Evolutionary conservation across 768 basidiomycete genomes (phyloP).

Genomic region (Russula ochroleuca): DNA sequence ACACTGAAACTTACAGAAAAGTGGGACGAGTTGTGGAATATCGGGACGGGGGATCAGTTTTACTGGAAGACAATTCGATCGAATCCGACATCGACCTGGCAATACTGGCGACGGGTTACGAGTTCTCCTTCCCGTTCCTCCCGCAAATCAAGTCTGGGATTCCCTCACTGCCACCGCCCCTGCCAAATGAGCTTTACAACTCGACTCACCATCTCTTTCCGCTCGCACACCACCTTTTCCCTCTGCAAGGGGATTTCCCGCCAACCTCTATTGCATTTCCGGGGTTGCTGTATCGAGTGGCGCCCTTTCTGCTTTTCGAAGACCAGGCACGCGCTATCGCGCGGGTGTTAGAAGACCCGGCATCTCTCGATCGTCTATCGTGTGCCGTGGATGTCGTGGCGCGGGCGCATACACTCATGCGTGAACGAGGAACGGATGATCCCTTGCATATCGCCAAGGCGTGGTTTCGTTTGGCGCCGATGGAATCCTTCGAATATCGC

Average conservation of each 20-base stretch:
- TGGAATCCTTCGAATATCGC: constrained; percentile 66
- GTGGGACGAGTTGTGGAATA: constrained; percentile 43
- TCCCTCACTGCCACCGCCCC: constrained; percentile 45
- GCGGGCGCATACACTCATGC: constrained; percentile 31
- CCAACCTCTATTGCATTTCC: constrained; percentile 58
- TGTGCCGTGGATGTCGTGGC: constrained; percentile 49
- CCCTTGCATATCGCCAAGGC: constrained; percentile 44
- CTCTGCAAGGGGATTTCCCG: constrained; percentile 46
- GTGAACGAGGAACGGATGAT: constrained; percentile 31
- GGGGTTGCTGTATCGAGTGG: constrained; percentile 53
- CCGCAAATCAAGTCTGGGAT: constrained; percentile 36
- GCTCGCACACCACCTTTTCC: constrained; percentile 66
- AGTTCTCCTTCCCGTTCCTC: constrained; percentile 62
- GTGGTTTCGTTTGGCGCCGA: constrained; percentile 51
- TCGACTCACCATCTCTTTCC: constrained; percentile 67
- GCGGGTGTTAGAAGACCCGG: constrained; percentile 50
- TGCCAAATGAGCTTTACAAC: constrained; percentile 54
- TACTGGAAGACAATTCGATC: constrained; percentile 55
- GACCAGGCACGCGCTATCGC: constrained; percentile 66
- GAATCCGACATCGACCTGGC: constrained; percentile 56
- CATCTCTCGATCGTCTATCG: constrained; percentile 43
- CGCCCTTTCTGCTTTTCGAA: constrained; percentile 75
- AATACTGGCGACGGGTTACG: constrained; percentile 76
- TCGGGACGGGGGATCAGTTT: constrained; percentile 42
- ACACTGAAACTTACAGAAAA: constrained; percentile 25